These are phyloP conservation scores for Colletotrichum spaethianum DNA, from an alignment of 2,329 filamentous ascomycete genomes.

Conservation along the genomic window DNA sequence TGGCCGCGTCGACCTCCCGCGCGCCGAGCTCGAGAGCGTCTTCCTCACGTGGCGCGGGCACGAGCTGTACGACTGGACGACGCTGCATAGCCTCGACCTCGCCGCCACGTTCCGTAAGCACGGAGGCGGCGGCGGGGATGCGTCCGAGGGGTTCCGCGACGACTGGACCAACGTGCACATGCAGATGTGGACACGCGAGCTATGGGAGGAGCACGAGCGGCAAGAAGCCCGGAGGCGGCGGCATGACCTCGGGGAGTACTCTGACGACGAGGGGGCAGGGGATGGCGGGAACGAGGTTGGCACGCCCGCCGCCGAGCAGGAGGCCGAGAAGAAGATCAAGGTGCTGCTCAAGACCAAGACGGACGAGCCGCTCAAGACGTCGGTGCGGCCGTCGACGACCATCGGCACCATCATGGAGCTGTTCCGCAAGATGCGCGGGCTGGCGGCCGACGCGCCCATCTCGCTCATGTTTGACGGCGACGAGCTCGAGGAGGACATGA, in stretches of 20 bases:
- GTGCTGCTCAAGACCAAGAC: slow-evolving; percentile 69
- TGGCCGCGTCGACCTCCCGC: slow-evolving; percentile 51
- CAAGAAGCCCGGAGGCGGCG: slow-evolving; percentile 63
- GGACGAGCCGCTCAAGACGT: slow-evolving; percentile 64
- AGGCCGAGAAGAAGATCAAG: slow-evolving; percentile 57
- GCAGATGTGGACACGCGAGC: slow-evolving; percentile 81
- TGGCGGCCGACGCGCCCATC: slow-evolving; percentile 68
- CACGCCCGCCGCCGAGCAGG: slow-evolving; percentile 42
- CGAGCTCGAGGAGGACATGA: slow-evolving; percentile 70
- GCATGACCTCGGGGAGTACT: slow-evolving; percentile 59
- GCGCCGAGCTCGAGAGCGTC: slow-evolving; percentile 65
- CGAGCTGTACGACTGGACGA: slow-evolving; percentile 82
- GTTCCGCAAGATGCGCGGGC: slow-evolving; percentile 69
- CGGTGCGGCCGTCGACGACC: slow-evolving; percentile 68
- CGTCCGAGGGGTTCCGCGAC: slow-evolving; percentile 60
- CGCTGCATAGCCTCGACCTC: slow-evolving; percentile 78
- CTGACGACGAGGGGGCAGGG: slow-evolving; percentile 46
- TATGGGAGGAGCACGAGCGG: slow-evolving; percentile 65
- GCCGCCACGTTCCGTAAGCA: slow-evolving; percentile 57
- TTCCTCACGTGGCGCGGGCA: slow-evolving; percentile 86
- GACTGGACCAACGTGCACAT: slow-evolving; percentile 76
- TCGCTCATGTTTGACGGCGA: slow-evolving; percentile 84
- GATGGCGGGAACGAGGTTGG: slow-evolving; percentile 39
- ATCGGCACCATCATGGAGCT: slow-evolving; percentile 74
- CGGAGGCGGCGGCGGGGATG: slow-evolving; percentile 46